Conservation (phyloP, 805 yeast genomes). For the Pichia occidentalis region DNA sequence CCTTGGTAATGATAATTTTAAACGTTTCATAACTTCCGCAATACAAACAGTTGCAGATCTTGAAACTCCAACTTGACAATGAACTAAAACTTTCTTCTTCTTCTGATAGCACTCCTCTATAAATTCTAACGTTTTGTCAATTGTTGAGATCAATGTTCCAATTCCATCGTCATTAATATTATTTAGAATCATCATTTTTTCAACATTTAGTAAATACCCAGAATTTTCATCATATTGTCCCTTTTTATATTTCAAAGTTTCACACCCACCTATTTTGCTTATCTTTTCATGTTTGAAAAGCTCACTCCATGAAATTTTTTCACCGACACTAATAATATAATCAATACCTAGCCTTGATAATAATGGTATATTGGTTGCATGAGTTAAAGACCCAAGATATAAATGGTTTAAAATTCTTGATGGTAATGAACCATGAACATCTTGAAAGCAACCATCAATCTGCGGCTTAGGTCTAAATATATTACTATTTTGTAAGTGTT, state of each 20-base stretch:
- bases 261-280: slow-evolving; percentile 24
- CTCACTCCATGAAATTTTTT: slow-evolving; percentile 57
- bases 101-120: slow-evolving; percentile 47
- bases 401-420: slow-evolving; percentile 77
- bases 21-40: slow-evolving; percentile 85
- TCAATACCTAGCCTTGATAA: slow-evolving; percentile 60
- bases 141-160: slow-evolving; percentile 59
- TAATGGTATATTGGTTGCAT: slow-evolving; percentile 68
- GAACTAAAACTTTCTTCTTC: slow-evolving; percentile 61
- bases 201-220: slow-evolving; percentile 28
- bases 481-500: background rate
- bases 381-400: slow-evolving; percentile 76
- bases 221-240: slow-evolving; percentile 14
- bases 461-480: too few relatives aligned
- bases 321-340: slow-evolving; percentile 83
- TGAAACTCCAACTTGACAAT: slow-evolving; percentile 94
- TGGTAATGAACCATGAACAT: slow-evolving; percentile 62
- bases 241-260: slow-evolving; percentile 20
- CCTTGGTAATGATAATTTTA: slow-evolving; percentile 57
- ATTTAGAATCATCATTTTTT: slow-evolving; percentile 53
- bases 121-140: slow-evolving; percentile 59
- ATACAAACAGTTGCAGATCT: slow-evolving; percentile 93
- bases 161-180: slow-evolving; percentile 89
- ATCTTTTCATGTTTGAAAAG: slow-evolving; percentile 14
- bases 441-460: slow-evolving; percentile 29